Percentiles rank a stretch among this genome's conserved stretches.
Conservation (phyloP, 2,329 filamentous ascomycete genomes). For the Trichoderma sp. region DNA sequence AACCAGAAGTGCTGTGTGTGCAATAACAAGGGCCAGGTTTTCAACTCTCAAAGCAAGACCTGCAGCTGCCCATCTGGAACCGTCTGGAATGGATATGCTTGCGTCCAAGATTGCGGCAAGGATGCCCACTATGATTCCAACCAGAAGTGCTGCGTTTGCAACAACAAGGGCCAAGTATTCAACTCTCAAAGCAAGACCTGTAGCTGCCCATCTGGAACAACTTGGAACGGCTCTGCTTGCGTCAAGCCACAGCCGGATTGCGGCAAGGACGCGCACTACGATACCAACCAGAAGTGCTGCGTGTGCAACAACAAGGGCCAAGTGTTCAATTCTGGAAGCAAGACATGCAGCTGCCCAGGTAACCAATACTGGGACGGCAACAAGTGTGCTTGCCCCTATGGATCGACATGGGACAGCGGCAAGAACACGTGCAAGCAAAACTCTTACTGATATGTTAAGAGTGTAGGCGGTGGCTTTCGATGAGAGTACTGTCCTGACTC, state of each 20-base stretch:
- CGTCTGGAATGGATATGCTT: slow-evolving; percentile 18
- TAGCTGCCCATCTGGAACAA: slow-evolving; percentile 20
- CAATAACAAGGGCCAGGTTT: slow-evolving; percentile 28
- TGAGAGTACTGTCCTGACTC: not conserved
- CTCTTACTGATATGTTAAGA: not conserved
- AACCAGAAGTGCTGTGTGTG: slow-evolving; percentile 25
- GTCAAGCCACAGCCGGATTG: slow-evolving; percentile 16
- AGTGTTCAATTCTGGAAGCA: slow-evolving; percentile 10
- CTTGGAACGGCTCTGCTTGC: slow-evolving; percentile 21
- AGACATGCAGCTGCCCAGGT: slow-evolving; percentile 28
- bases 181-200: slow-evolving; percentile 25
- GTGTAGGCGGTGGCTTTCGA: not conserved
- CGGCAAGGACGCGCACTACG: slow-evolving; percentile 27
- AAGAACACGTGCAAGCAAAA: slow-evolving; percentile 20
- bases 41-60: slow-evolving; percentile 18
- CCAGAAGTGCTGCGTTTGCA: slow-evolving; percentile 27
- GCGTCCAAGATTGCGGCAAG: slow-evolving; percentile 27
- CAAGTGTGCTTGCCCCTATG: slow-evolving; percentile 25
- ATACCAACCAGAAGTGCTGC: slow-evolving; percentile 10
- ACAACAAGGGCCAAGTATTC: slow-evolving; percentile 26
- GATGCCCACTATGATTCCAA: slow-evolving; percentile 19
- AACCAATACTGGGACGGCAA: slow-evolving; percentile 21
- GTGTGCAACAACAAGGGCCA: slow-evolving; percentile 30
- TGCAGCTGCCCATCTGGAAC: slow-evolving; percentile 25
- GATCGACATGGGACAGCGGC: slow-evolving; percentile 23